Evolutionary conservation across 2,329 filamentous ascomycete genomes (phyloP).

Genomic region (Penicillium sp.): DNA sequence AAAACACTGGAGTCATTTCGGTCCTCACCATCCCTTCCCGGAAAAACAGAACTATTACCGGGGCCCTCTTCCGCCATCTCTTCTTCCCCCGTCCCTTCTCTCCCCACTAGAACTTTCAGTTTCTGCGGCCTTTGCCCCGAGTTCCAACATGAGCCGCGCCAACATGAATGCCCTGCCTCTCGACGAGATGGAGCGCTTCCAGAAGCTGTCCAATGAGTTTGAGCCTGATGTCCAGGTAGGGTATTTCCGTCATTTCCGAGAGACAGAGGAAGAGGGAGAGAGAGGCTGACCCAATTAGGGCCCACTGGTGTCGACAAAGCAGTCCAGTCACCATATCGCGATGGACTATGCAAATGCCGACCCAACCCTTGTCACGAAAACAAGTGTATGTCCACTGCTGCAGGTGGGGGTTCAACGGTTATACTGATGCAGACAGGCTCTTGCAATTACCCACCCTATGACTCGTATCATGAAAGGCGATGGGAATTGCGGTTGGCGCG

Average conservation of each 20-base stretch:
- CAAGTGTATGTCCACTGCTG: constrained; percentile 54
- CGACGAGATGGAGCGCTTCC: constrained; percentile 58
- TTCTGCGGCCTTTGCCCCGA: constrained; percentile 14
- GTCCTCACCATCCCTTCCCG: constrained; percentile 30
- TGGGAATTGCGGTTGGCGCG: constrained; percentile 96
- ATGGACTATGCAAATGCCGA: constrained; percentile 87
- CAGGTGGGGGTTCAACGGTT: neutral
- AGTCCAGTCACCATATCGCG: constrained; percentile 70
- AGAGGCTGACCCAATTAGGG: constrained; percentile 53
- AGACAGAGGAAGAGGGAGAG: neutral
- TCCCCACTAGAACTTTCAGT: constrained; percentile 23
- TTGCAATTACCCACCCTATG: constrained; percentile 78
- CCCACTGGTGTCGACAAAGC: constrained; percentile 73
- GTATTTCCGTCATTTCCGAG: neutral
- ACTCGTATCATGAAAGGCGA: constrained; percentile 87
- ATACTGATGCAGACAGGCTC: constrained; percentile 52
- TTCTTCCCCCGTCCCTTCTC: constrained; percentile 21
- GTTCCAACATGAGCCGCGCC: constrained; percentile 14
- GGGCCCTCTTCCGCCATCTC: constrained; percentile 20
- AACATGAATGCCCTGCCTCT: constrained; percentile 40
- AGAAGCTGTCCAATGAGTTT: constrained; percentile 59
- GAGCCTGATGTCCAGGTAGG: constrained; percentile 55
- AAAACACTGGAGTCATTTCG: constrained; percentile 32
- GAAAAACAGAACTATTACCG: constrained; percentile 29
- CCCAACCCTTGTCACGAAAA: constrained; percentile 79